Conservation (phyloP, 1,284 basidiomycete species). For the Schizophyllum amplum region DNA sequence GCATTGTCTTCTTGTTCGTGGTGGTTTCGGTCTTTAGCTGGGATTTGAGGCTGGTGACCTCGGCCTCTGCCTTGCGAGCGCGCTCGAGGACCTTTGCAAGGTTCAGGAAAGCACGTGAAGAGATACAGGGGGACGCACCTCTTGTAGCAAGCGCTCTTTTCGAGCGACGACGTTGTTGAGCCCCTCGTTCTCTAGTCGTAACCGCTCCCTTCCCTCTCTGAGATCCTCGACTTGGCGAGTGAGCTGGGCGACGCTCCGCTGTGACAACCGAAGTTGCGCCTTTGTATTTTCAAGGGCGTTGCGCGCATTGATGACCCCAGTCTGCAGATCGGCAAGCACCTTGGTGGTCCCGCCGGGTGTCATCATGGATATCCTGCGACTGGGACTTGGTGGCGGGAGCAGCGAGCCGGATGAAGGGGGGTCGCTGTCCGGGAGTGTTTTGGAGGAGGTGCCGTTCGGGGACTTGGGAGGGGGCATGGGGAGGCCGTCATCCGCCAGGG, state of each 20-base stretch:
- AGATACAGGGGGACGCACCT: conserved; percentile 36
- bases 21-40: conserved; percentile 68
- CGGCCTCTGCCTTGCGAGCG: conserved; percentile 74
- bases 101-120: neutral
- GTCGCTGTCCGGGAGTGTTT: conserved; percentile 14
- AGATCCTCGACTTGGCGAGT: conserved; percentile 80
- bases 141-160: conserved; percentile 78
- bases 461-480: conserved; percentile 21
- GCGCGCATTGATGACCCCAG: conserved; percentile 71
- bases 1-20: conserved; percentile 61
- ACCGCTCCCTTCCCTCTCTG: conserved; percentile 74
- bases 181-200: conserved; percentile 78
- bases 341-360: conserved; percentile 75
- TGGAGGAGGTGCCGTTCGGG: conserved; percentile 21
- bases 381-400: conserved; percentile 37
- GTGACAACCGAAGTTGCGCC: conserved; percentile 66
- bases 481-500: conserved; percentile 64
- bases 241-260: conserved; percentile 69
- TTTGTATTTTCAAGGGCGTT: conserved; percentile 80
- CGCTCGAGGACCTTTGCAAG: conserved; percentile 59
- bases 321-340: conserved; percentile 75
- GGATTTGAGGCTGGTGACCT: conserved; percentile 53
- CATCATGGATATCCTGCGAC: conserved; percentile 46
- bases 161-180: conserved; percentile 78
- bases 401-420: conserved; percentile 20